Base-by-base conservation (phyloP, 345 rosid species). In the Camelina sativa region DNA sequence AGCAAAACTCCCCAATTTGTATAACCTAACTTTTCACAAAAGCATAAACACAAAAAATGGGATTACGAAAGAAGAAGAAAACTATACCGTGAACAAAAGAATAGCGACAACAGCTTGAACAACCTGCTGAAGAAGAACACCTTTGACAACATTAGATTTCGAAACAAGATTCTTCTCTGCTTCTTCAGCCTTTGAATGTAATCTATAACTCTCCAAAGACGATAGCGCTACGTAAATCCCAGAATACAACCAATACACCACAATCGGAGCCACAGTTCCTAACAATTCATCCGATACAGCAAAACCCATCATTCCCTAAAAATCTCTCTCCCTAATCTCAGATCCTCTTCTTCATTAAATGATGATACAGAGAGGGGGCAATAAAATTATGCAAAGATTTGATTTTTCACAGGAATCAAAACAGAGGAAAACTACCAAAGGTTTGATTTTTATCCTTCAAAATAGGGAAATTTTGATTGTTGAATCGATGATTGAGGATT, bases 161-260 rank as follows among this genome's bases (percentile, higher is more conserved):
- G 97, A 84, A 13, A 87, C 97, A 73, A 89, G 87, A 80, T 91
- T 91, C 80, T 91, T 93, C 72, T 75, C 84, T 60, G 87, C 90
- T 75, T 93, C 97, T 15, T 93, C 98, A 54, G 76, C 81, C 80
- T 85, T 88, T 0, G 91, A 75, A 55, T 93, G 98, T 83, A 93
- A 80, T 76, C 98, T 87, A 67, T 89, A 91, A 71, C 83, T 83
- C 32, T 89, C 85, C 11, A 84, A 79, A 32, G 69, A 72, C 1
- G 89, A 91, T 20, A 91, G 74, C 53, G 75, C 25, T 6, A 86
- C 75, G 53, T 94, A 91, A 1, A 90, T 30, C 56, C 98, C 97
- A 2, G 96, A 89, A 71, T 94, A 94, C 11, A 83, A 73, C 97
- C 98, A 94, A 56, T 94, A 91, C 0, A 91, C 87, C 64, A 86